phyloP scores from a whole-genome alignment of 2,329 filamentous ascomycete species.

The Tricladium varicosporioides region DNA sequence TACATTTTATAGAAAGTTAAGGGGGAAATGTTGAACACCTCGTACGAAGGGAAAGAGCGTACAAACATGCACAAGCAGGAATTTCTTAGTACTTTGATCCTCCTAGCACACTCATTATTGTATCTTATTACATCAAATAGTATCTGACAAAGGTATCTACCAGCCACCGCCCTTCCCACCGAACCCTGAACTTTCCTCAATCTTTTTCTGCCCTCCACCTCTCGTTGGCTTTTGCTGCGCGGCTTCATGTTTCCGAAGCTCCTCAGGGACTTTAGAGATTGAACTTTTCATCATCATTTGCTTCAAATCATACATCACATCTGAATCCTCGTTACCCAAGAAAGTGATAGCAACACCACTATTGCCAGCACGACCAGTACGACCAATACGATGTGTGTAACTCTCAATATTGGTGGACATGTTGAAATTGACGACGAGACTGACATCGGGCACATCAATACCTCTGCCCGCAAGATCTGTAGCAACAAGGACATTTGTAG shows the following conservation, averaged over 20 bases:
- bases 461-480: constrained; percentile 94
- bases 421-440: constrained; percentile 96
- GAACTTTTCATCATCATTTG: constrained; percentile 92
- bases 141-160: constrained; percentile 9
- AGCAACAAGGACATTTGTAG: constrained; percentile 85
- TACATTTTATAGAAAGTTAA: no score
- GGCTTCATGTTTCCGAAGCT: constrained; percentile 82
- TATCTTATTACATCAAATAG: background rate
- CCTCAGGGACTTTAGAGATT: constrained; percentile 87
- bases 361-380: constrained; percentile 96
- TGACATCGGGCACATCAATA: constrained; percentile 96
- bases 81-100: no score
- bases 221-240: constrained; percentile 76
- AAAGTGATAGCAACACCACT: constrained; percentile 96
- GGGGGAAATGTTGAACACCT: no score
- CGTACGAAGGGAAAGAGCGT: no score
- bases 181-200: constrained; percentile 39
- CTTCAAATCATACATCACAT: constrained; percentile 90
- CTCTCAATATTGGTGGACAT: constrained; percentile 92
- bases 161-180: constrained; percentile 37
- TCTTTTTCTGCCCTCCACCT: constrained; percentile 45
- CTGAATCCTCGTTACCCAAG: constrained; percentile 82
- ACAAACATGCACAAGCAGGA: no score
- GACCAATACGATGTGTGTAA: constrained; percentile 95
- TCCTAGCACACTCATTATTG: no score